Percentiles rank a stretch among this genome's conserved stretches.
Evolutionary conservation across 2,329 filamentous ascomycete species (phyloP).

Genomic region (Paramyrothecium roridum): DNA sequence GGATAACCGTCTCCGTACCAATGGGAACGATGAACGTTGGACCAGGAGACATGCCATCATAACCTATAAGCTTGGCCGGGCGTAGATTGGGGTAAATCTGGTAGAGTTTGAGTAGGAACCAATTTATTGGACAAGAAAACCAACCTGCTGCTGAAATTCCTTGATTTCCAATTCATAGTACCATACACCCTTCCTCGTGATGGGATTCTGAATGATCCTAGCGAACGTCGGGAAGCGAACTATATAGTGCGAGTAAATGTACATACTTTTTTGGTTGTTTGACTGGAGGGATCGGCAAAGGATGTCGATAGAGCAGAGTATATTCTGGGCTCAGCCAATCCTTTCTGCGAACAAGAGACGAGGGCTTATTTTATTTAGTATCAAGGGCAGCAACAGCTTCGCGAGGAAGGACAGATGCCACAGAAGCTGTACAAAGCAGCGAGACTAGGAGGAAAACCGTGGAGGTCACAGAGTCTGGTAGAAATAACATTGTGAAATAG

Average conservation of each 20-base stretch:
- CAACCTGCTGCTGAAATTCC: slow-evolving; percentile 19
- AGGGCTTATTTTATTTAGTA: no score
- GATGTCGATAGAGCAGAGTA: background rate
- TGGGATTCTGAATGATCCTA: slow-evolving; percentile 29
- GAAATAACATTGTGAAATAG: background rate
- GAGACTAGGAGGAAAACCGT: background rate
- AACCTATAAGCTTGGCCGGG: slow-evolving; percentile 35
- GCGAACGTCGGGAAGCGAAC: background rate
- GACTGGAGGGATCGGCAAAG: background rate
- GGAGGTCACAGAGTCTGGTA: background rate
- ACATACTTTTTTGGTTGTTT: slow-evolving; percentile 1
- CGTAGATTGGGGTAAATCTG: slow-evolving; percentile 32
- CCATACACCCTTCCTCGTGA: slow-evolving; percentile 27
- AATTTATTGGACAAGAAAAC: background rate
- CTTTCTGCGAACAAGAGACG: background rate
- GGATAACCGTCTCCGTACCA: slow-evolving; percentile 43
- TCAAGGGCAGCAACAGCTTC: background rate
- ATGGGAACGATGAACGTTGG: slow-evolving; percentile 22
- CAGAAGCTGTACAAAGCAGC: background rate
- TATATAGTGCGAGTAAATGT: background rate
- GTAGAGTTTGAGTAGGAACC: background rate
- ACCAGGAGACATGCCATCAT: slow-evolving; percentile 52
- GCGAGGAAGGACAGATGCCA: background rate
- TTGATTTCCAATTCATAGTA: slow-evolving; percentile 33
- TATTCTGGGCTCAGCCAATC: background rate